A percentile compares a stretch with the other conserved stretches of the same genome.
These are phyloP conservation scores for Boechera retrofracta DNA, from an alignment of 345 rosid species.

Conservation along the genomic window DNA sequence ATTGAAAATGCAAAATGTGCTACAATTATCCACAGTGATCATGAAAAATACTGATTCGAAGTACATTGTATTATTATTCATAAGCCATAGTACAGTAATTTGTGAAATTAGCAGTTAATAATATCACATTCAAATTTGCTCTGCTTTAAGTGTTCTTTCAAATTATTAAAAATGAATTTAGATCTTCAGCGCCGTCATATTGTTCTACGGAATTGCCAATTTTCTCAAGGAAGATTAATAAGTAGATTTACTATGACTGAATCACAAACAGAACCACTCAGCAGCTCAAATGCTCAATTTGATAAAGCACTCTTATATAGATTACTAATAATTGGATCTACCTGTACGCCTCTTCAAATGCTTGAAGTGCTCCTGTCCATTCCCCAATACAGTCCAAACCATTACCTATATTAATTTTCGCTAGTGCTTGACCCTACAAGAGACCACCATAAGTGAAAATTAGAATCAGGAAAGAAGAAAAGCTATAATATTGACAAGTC, in stretches of 20 bases:
- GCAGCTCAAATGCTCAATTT: conserved; percentile 23
- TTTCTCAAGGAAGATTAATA: conserved; percentile 16
- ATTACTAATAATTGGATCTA: conserved; percentile 35
- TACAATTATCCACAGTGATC: conserved; percentile 4
- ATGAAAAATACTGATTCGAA: conserved; percentile 9
- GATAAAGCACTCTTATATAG: conserved; percentile 11
- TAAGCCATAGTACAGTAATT: conserved; percentile 4
- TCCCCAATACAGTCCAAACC: conserved; percentile 74
- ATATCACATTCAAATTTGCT: conserved; percentile 14
- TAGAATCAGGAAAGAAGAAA: conserved; percentile 29
- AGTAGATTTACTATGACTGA: conserved; percentile 8
- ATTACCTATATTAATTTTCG: conserved; percentile 81
- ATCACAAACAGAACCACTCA: conserved; percentile 22
- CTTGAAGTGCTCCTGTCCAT: conserved; percentile 72
- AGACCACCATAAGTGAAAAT: conserved; percentile 39
- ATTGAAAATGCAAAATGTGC: neutral
- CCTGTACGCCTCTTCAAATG: conserved; percentile 85
- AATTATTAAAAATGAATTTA: neutral
- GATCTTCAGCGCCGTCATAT: conserved; percentile 18
- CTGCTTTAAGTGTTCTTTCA: conserved; percentile 10
- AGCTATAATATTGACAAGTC: conserved; percentile 17
- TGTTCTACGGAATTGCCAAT: conserved; percentile 10
- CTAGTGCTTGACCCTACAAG: conserved; percentile 87
- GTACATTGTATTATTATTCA: conserved; percentile 1
- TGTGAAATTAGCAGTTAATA: neutral